Base-by-base conservation (phyloP, 2,329 filamentous ascomycete genomes). In the Drechslera avenae region DNA sequence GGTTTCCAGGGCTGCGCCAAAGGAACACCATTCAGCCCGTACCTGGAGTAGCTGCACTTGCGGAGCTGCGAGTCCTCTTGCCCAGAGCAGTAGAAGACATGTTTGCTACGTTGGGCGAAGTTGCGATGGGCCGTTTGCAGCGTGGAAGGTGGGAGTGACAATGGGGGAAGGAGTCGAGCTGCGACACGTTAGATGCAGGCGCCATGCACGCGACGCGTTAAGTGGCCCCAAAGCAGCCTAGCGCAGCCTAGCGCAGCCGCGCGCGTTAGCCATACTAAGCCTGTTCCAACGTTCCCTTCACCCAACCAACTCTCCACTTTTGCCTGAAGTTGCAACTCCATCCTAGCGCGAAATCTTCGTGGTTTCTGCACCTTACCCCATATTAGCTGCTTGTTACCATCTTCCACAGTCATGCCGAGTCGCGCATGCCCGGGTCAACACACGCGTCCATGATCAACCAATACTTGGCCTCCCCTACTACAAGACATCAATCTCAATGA, bases 61-160 rank as follows among this genome's bases (percentile, higher is more conserved):
- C 57, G 35, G 70, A 63, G 52, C 66, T 71, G 56, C 72, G 69
- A 45, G 66, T 73, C 56, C 72, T 67, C 68, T 74, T 74, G 58
- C 72, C 72, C 31, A 74, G 70, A 42, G 74, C 62, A 30, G 71
- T 66, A 33, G 66, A 55, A 50, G 66, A 50, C 72, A 74, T 74
- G 1, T 36, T 60, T 56, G 12, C 31, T 31, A 48, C 43, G 52
- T 44, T 39, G 49, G 49, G 50, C 49, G 60, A 50, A 60, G 62
- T 54, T 54, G 60, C 56, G 54, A 51, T 60, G 52, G 56, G 59
- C 49, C 56, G 43, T 61, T 37, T 60, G 56, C 51, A 50, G 58
- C 48, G 50, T 46, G 57, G 57, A 57, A 63, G 61, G 54, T 50
- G 57, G 42, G 50, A 53, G 42, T 39, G 50, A 43, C 36, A 46